Evolutionary conservation across 441 rosid species (phyloP).

Genomic region (Pelargonium australe): DNA sequence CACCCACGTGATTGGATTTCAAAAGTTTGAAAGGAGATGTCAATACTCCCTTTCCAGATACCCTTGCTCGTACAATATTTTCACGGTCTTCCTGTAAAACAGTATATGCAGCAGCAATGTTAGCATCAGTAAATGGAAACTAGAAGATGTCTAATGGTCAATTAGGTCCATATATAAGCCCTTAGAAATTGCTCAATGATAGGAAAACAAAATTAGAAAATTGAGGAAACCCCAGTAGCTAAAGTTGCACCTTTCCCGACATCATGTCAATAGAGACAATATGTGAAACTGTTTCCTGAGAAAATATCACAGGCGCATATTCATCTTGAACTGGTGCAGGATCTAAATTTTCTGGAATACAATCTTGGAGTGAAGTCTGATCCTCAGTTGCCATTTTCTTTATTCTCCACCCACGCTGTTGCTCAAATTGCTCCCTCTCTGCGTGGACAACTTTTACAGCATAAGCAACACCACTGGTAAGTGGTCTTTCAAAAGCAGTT

Average conservation of each 20-base stretch:
- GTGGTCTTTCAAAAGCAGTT: conserved; percentile 94
- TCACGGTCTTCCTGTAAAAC: conserved; percentile 77
- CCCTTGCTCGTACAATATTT: conserved; percentile 87
- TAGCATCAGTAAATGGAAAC: not conserved
- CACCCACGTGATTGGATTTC: conserved; percentile 87
- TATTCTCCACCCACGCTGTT: conserved; percentile 64
- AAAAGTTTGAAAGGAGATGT: conserved; percentile 93
- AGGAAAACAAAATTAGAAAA: not conserved
- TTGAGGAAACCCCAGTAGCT: not conserved
- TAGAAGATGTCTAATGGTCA: not conserved
- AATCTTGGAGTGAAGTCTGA: conserved; percentile 81
- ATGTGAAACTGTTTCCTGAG: conserved; percentile 96
- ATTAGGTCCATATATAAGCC: not conserved
- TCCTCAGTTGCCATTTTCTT: conserved; percentile 91
- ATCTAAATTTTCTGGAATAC: conserved; percentile 70
- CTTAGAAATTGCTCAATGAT: not conserved
- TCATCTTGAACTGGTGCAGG: conserved; percentile 86
- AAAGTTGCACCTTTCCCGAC: conserved; percentile 75
- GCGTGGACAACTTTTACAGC: conserved; percentile 87
- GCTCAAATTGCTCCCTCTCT: conserved; percentile 78
- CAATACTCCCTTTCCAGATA: conserved; percentile 88
- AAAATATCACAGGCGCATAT: conserved; percentile 91
- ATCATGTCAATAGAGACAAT: conserved; percentile 95
- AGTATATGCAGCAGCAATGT: not conserved
- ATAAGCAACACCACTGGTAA: conserved; percentile 97